These are phyloP conservation scores for Fusarium tanahbumbuense DNA, from an alignment of 2,329 filamentous ascomycete species.

Conservation along the genomic window DNA sequence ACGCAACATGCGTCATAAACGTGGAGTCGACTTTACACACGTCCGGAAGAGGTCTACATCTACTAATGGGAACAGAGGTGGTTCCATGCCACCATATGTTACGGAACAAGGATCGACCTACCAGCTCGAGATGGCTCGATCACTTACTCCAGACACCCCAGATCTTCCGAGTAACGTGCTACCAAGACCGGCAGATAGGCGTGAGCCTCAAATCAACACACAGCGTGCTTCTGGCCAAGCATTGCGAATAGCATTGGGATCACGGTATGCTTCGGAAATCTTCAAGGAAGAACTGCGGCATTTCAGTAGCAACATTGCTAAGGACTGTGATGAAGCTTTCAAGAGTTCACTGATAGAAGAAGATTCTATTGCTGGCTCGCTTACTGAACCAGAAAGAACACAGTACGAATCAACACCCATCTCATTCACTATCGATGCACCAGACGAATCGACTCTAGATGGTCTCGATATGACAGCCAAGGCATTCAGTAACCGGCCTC, in stretches of 20 bases:
- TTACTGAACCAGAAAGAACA: slow-evolving; percentile 49
- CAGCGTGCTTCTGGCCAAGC: slow-evolving; percentile 23
- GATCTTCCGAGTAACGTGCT: slow-evolving; percentile 41
- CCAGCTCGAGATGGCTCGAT: slow-evolving; percentile 40
- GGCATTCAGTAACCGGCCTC: slow-evolving; percentile 61
- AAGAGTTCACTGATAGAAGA: slow-evolving; percentile 69
- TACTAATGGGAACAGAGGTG: slow-evolving; percentile 38
- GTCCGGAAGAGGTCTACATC: slow-evolving; percentile 56
- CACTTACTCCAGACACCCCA: slow-evolving; percentile 48
- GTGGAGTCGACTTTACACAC: slow-evolving; percentile 67
- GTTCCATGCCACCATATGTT: slow-evolving; percentile 34
- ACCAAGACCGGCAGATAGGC: slow-evolving; percentile 41
- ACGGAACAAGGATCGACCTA: slow-evolving; percentile 36
- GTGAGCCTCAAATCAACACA: slow-evolving; percentile 3
- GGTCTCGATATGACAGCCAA: slow-evolving; percentile 40
- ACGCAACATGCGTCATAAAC: slow-evolving; percentile 60
- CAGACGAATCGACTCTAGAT: slow-evolving; percentile 40
- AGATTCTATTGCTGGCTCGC: slow-evolving; percentile 51
- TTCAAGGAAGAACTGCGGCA: slow-evolving; percentile 82
- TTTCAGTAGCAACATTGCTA: slow-evolving; percentile 85
- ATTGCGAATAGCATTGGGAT: slow-evolving; percentile 25
- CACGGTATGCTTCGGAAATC: slow-evolving; percentile 49
- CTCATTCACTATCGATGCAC: slow-evolving; percentile 55
- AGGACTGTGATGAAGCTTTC: slow-evolving; percentile 93
- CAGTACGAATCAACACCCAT: slow-evolving; percentile 56